Evolutionary conservation across 768 basidiomycete genomes (phyloP), one percentile per base, ranked within the genome.

Genomic region (Phaeotremella skinneri): DNA sequence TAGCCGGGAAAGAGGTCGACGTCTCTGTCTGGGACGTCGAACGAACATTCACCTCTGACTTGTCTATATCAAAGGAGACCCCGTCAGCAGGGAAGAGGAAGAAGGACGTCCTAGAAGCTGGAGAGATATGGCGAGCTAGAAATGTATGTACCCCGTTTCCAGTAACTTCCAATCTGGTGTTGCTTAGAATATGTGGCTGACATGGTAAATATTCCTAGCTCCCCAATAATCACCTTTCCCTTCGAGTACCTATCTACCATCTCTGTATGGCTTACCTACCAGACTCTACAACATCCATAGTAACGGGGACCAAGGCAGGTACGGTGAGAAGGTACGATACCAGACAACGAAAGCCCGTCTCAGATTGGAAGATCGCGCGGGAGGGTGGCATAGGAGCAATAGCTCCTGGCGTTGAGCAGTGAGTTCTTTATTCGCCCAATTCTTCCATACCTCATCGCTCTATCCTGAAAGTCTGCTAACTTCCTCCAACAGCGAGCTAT

Each of bases 61-160:
- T 52, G 1, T 21, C 48, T 11, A 45, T n/a, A n/a, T 6, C 41
- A 4, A 41, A 16, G 20, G 52, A 53, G 45, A 49, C 5, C 32
- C 34, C n/a, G 3, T 34, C 29, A 14, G 58, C 48, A 43, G 55
- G 62, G 17, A 73, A 73, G 63, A 62, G 72, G 60, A 75, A 75
- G 64, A 74, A 75, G 61, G 64, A 50, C 3, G 67, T 60, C 25
- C 34, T 71, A 32, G 61, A 64, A 21, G 56, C 47, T 16, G 76
- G 76, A 0, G 73, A 77, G 45, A 68, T 66, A 29, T 77, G 76
- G 76, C 63, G 71, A 49, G 76, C 74, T 11, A 77, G 69, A 62
- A 74, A 74, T 64, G 76, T 76, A 55, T 60, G 72, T 65, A 16
- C 13, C 39, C 41, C n/a, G 6, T 20, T 26, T 0, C 32, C 25